Evolutionary conservation across 495 filamentous ascomycete species (phyloP).

Genomic region (Hamigera avellanea): DNA sequence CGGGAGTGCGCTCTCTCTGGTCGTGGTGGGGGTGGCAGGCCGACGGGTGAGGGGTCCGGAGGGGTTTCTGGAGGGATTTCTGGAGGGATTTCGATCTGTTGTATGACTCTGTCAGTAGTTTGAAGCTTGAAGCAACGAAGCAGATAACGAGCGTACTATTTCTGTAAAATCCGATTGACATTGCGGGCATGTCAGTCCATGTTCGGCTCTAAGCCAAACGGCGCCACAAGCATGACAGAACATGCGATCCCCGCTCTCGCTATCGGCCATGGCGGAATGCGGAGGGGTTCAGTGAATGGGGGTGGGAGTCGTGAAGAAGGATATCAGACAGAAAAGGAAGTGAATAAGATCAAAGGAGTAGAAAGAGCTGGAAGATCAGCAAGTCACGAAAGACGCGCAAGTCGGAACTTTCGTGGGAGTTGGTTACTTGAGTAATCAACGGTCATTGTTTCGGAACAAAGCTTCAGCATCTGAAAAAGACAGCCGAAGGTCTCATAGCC

Average conservation of each 20-base stretch:
- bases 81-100: slow-evolving; percentile 27
- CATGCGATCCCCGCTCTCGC: slow-evolving; percentile 47
- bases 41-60: slow-evolving; percentile 4
- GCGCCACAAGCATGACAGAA: slow-evolving; percentile 70
- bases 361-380: slow-evolving; percentile 3
- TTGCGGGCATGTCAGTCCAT: slow-evolving; percentile 58
- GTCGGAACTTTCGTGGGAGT: neutral
- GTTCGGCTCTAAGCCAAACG: slow-evolving; percentile 66
- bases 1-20: slow-evolving; percentile 1
- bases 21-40: slow-evolving; percentile 2
- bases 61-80: slow-evolving; percentile 16
- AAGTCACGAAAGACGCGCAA: neutral
- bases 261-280: slow-evolving; percentile 17
- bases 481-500: neutral
- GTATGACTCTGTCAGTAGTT: too few species aligned
- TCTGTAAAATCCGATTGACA: slow-evolving; percentile 74
- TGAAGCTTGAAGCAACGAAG: too few species aligned
- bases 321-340: too few species aligned
- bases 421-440: neutral
- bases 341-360: slow-evolving; percentile 1
- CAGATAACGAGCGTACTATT: slow-evolving; percentile 49
- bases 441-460: neutral
- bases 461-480: neutral
- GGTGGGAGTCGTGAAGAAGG: too few species aligned
- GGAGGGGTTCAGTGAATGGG: too few species aligned